Percentiles rank a stretch among this genome's conserved stretches.
Evolutionary conservation across 83 land plant species (phyloP).

Genomic region (Diphasiastrum complanatum): DNA sequence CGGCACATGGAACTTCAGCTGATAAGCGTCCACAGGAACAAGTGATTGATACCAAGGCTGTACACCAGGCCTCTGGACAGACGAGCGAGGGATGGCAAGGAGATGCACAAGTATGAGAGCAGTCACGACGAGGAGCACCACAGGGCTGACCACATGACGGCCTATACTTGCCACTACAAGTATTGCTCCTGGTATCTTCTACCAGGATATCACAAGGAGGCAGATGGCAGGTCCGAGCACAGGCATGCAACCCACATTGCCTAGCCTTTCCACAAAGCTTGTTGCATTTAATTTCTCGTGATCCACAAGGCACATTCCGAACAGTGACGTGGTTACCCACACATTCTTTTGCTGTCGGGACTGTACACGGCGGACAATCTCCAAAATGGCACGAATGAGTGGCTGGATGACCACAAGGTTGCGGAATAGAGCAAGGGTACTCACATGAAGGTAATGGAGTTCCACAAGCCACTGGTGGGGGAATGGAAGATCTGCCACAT

Average conservation of each 20-base stretch:
- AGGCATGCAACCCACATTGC: constrained; percentile 93
- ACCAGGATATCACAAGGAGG: constrained; percentile 62
- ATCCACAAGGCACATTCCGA: constrained; percentile 92
- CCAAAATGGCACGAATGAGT: constrained; percentile 88
- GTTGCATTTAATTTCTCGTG: constrained; percentile 85
- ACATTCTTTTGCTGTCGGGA: constrained; percentile 76
- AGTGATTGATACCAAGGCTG: constrained; percentile 59
- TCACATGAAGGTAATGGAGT: constrained; percentile 78
- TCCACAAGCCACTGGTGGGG: constrained; percentile 96
- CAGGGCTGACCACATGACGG: constrained; percentile 72
- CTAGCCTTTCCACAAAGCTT: constrained; percentile 82
- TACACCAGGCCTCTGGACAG: constrained; percentile 85
- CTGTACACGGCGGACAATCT: constrained; percentile 93
- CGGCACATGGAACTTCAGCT: constrained; percentile 76
- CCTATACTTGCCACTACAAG: constrained; percentile 19
- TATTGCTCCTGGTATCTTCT: background rate
- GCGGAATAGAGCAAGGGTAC: constrained; percentile 65
- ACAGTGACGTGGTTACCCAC: constrained; percentile 78
- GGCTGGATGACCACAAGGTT: constrained; percentile 82
- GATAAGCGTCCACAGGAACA: constrained; percentile 79
- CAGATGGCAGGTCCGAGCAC: constrained; percentile 76
- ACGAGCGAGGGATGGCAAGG: constrained; percentile 66
- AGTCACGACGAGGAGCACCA: constrained; percentile 93
- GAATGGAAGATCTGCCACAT: constrained; percentile 89
- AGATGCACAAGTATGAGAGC: constrained; percentile 79